These are phyloP conservation scores for Diatrype stigma DNA, from an alignment of 2,329 filamentous ascomycete genomes.

Conservation along the genomic window DNA sequence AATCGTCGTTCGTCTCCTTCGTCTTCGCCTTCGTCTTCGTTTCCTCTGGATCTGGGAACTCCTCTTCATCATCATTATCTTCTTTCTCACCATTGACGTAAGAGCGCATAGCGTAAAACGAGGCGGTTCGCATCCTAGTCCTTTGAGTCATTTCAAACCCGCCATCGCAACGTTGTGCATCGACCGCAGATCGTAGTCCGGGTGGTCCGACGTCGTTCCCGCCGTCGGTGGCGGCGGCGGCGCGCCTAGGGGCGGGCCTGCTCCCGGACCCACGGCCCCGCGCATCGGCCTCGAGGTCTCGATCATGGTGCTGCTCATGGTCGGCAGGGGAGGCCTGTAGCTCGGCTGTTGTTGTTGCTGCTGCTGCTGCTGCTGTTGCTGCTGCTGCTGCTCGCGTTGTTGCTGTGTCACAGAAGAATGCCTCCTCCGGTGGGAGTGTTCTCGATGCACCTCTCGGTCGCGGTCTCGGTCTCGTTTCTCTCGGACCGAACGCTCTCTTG, in stretches of 20 bases:
- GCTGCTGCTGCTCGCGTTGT: not conserved
- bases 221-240: not conserved
- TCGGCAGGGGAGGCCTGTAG: not conserved
- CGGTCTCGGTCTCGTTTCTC: not conserved
- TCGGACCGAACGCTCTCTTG: not conserved
- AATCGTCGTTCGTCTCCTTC: too few relatives aligned
- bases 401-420: not conserved
- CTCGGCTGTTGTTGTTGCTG: too few relatives aligned
- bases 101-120: too few relatives aligned
- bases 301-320: not conserved
- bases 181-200: slow-evolving; percentile 23
- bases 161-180: slow-evolving; percentile 28
- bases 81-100: too few relatives aligned
- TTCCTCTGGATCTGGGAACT: too few relatives aligned
- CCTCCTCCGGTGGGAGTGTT: too few relatives aligned
- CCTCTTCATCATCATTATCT: too few relatives aligned
- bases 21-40: too few relatives aligned
- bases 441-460: too few relatives aligned
- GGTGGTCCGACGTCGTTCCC: slow-evolving; percentile 7
- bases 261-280: not conserved
- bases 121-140: not conserved
- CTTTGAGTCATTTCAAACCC: slow-evolving; percentile 19
- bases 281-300: not conserved
- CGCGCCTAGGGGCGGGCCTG: not conserved
- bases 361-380: not conserved